Evolutionary conservation across 192 early-diverging fungal species (phyloP).

Genomic region (Rhizophagus prolifer): DNA sequence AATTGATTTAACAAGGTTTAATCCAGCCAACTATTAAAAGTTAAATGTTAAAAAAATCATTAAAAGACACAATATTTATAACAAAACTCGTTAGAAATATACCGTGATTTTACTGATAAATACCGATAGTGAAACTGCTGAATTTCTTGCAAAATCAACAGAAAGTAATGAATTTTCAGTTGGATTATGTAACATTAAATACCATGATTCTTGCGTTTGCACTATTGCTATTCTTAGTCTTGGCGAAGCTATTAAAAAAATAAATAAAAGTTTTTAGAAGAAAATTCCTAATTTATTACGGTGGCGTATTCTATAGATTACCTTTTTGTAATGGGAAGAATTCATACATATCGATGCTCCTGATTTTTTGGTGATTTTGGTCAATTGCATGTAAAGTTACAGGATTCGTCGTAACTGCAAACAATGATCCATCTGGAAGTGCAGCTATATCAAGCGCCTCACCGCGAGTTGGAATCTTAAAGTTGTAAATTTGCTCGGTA

Average conservation of each 20-base stretch:
- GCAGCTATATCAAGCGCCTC: slow-evolving; percentile 61
- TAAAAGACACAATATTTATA: neutral
- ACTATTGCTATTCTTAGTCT: slow-evolving; percentile 49
- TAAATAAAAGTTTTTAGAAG: neutral
- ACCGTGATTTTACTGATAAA: slow-evolving; percentile 15
- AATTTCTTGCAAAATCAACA: slow-evolving; percentile 50
- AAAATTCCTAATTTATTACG: neutral
- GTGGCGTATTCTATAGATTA: neutral
- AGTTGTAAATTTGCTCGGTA: slow-evolving; percentile 67
- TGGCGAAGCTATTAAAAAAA: slow-evolving; percentile 41
- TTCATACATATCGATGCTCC: slow-evolving; percentile 66
- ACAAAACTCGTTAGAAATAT: neutral
- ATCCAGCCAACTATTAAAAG: slow-evolving; percentile 37
- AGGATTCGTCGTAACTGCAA: slow-evolving; percentile 61
- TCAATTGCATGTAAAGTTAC: slow-evolving; percentile 57
- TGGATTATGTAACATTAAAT: slow-evolving; percentile 62
- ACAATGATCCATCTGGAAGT: slow-evolving; percentile 53
- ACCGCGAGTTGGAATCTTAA: slow-evolving; percentile 64
- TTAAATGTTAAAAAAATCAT: neutral
- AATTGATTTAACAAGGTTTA: slow-evolving; percentile 45
- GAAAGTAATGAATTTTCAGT: slow-evolving; percentile 57
- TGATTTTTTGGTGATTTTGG: slow-evolving; percentile 47
- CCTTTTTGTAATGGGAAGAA: slow-evolving; percentile 63
- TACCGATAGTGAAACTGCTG: slow-evolving; percentile 44
- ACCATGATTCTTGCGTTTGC: slow-evolving; percentile 35